A percentile compares a stretch with the other conserved stretches of the same genome.
phyloP scores from a whole-genome alignment of 1,284 basidiomycete species.

The Microbotryum saponariae region DNA sequence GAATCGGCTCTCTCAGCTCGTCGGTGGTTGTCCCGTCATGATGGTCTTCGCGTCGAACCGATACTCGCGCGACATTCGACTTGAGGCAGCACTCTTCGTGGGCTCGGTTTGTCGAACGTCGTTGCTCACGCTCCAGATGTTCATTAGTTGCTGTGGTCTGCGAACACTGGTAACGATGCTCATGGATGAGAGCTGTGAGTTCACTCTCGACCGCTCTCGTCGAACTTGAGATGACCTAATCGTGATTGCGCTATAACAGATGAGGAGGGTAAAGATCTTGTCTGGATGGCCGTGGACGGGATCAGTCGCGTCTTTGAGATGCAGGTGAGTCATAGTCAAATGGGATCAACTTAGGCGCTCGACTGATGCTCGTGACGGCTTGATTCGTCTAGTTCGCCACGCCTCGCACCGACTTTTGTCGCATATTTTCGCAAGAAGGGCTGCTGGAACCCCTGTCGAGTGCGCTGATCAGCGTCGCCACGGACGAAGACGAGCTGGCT shows the following conservation, averaged over 20 bases:
- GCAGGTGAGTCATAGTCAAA: conserved; percentile 39
- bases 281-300: conserved; percentile 86
- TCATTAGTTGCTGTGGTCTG: conserved; percentile 59
- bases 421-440: conserved; percentile 95
- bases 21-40: conserved; percentile 41
- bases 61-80: conserved; percentile 81
- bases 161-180: conserved; percentile 67
- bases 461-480: conserved; percentile 79
- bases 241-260: conserved; percentile 38
- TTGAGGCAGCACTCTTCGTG: conserved; percentile 93
- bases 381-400: conserved; percentile 65
- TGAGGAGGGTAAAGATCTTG: conserved; percentile 74
- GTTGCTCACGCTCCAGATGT: conserved; percentile 90
- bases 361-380: background rate
- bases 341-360: background rate
- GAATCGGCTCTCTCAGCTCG: conserved; percentile 28
- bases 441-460: conserved; percentile 85
- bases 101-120: conserved; percentile 85
- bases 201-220: background rate
- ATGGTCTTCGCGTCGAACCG: conserved; percentile 84
- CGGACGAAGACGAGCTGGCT: conserved; percentile 55
- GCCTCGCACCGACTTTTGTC: conserved; percentile 94
- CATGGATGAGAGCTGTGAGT: conserved; percentile 73
- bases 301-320: conserved; percentile 92
- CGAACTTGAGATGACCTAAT: background rate